phyloP scores from a whole-genome alignment of 2,329 filamentous ascomycete species.

The Monosporascus sp. region DNA sequence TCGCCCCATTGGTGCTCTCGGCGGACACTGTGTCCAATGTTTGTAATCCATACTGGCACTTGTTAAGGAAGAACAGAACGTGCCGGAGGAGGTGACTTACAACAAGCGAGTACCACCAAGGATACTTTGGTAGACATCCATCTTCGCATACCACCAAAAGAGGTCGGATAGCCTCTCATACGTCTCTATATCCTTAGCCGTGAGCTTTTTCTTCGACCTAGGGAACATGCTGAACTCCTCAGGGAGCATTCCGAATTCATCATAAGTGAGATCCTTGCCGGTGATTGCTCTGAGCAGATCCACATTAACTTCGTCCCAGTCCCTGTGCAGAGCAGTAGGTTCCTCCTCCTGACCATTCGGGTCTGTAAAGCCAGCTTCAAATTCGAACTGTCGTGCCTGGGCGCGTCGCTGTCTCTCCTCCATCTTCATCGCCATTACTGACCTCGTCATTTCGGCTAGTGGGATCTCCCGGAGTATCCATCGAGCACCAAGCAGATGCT shows the following conservation, averaged over 20 bases:
- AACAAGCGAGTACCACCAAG: slow-evolving; percentile 80
- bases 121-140: slow-evolving; percentile 87
- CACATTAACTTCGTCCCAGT: slow-evolving; percentile 32
- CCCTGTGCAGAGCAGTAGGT: slow-evolving; percentile 20
- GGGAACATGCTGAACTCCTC: slow-evolving; percentile 22
- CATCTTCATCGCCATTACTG: slow-evolving; percentile 60
- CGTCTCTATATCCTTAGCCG: slow-evolving; percentile 64
- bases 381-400: not conserved
- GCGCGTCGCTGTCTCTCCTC: slow-evolving; percentile 19
- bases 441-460: slow-evolving; percentile 65
- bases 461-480: slow-evolving; percentile 81
- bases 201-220: slow-evolving; percentile 29
- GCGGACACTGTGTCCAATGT: slow-evolving; percentile 81
- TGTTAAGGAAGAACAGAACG: slow-evolving; percentile 4
- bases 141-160: slow-evolving; percentile 95
- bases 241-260: slow-evolving; percentile 41
- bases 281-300: slow-evolving; percentile 38
- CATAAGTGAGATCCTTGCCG: slow-evolving; percentile 48
- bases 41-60: slow-evolving; percentile 66
- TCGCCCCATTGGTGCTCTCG: slow-evolving; percentile 72
- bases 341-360: slow-evolving; percentile 13
- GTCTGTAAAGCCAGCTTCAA: not conserved
- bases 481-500: slow-evolving; percentile 78
- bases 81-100: slow-evolving; percentile 49
- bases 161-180: slow-evolving; percentile 81